These are phyloP conservation scores for Boletus subluridellus DNA, from an alignment of 1,284 basidiomycete genomes.

Conservation along the genomic window DNA sequence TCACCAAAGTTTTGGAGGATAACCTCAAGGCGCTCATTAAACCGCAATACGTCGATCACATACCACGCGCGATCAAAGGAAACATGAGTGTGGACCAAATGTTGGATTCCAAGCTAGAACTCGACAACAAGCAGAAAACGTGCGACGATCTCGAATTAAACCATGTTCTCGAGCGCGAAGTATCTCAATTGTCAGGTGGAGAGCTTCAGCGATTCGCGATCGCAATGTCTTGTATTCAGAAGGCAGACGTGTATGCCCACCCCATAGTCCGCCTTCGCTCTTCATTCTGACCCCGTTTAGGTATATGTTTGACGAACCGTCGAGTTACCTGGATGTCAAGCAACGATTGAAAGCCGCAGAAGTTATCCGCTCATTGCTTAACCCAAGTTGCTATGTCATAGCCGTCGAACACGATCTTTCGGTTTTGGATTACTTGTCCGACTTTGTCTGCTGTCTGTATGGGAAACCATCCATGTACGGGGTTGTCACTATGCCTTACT, in stretches of 20 bases:
- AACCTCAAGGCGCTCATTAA: conserved; percentile 97
- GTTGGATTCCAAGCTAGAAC: conserved; percentile 84
- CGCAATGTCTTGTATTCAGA: conserved; percentile 89
- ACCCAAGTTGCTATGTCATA: conserved; percentile 83
- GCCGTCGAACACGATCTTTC: conserved; percentile 98
- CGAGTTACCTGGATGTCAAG: conserved; percentile 92
- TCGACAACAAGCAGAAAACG: conserved; percentile 79
- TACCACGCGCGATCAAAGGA: conserved; percentile 92
- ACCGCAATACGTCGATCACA: conserved; percentile 98
- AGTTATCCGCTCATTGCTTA: conserved; percentile 84
- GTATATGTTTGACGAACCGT: conserved; percentile 98
- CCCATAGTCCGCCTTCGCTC: background rate
- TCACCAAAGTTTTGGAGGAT: conserved; percentile 97
- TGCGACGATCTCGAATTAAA: conserved; percentile 83
- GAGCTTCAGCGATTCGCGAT: conserved; percentile 96
- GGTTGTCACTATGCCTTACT: conserved; percentile 96
- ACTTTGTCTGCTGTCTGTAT: conserved; percentile 95
- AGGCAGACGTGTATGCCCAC: conserved; percentile 77
- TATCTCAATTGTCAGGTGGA: conserved; percentile 86
- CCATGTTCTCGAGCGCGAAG: conserved; percentile 79
- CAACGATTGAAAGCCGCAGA: conserved; percentile 95
- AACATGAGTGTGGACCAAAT: conserved; percentile 81
- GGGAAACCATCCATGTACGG: conserved; percentile 96
- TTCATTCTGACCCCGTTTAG: conserved; percentile 38
- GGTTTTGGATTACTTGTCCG: conserved; percentile 94